phyloP scores from a whole-genome alignment of 768 basidiomycete species.

The Pleurotus sapidus region DNA sequence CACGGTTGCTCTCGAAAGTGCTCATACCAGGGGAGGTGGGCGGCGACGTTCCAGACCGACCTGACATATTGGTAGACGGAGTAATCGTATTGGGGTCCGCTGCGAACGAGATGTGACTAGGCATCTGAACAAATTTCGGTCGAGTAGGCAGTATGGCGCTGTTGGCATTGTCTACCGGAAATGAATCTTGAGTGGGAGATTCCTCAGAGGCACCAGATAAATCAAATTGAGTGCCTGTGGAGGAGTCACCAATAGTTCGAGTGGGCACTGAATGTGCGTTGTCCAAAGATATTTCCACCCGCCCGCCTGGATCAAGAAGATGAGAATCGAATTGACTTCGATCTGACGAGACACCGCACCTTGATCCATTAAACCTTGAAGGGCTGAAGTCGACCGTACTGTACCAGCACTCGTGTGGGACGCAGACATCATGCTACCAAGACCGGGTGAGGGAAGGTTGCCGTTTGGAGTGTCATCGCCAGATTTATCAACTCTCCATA shows the following conservation, averaged over 20 bases:
- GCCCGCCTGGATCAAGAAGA: conserved; percentile 36
- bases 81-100: conserved; percentile 20
- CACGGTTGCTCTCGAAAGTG: conserved; percentile 36
- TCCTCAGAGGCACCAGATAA: conserved; percentile 1
- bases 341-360: conserved; percentile 23
- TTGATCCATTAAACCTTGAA: conserved; percentile 70
- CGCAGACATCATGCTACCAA: neutral
- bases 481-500: neutral
- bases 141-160: conserved; percentile 14
- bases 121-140: conserved; percentile 36
- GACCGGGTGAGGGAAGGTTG: neutral
- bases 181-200: neutral
- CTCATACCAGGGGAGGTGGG: conserved; percentile 27
- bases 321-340: too few species aligned
- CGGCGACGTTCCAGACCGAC: conserved; percentile 18
- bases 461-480: neutral
- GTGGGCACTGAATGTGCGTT: conserved; percentile 35
- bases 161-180: neutral
- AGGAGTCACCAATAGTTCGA: conserved; percentile 37
- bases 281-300: conserved; percentile 50
- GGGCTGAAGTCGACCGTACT: conserved; percentile 37
- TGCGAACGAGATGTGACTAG: conserved; percentile 29
- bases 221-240: conserved; percentile 31
- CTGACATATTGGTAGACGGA: conserved; percentile 19
- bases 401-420: conserved; percentile 23